Percentiles rank a stretch among this genome's conserved stretches.
These are phyloP conservation scores for Thelephora aurantiotincta DNA, from an alignment of 768 basidiomycete species.

Conservation along the genomic window DNA sequence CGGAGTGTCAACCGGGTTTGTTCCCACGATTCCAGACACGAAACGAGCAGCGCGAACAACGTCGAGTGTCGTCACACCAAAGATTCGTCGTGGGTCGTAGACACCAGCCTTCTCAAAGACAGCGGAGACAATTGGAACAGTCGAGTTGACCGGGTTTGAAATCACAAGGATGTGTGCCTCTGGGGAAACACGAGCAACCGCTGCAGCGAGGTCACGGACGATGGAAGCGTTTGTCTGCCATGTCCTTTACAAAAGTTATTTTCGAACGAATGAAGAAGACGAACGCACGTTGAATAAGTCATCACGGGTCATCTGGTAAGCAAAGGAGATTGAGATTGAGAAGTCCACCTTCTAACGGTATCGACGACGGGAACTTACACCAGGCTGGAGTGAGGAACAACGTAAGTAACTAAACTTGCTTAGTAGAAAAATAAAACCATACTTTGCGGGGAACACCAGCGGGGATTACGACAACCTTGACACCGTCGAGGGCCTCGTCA, in stretches of 20 bases:
- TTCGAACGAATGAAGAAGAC: neutral
- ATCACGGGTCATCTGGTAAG: conserved; percentile 80
- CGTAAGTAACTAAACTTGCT: conserved; percentile 13
- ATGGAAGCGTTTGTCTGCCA: conserved; percentile 90
- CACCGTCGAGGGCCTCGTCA: conserved; percentile 79
- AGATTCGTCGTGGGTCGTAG: conserved; percentile 79
- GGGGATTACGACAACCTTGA: conserved; percentile 90
- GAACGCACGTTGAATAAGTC: conserved; percentile 83
- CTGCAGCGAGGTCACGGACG: conserved; percentile 87
- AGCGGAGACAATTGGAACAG: conserved; percentile 92
- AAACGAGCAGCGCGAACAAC: conserved; percentile 94
- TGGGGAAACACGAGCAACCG: conserved; percentile 75
- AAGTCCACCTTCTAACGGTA: conserved; percentile 3
- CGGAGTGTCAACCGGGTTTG: conserved; percentile 47
- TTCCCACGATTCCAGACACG: conserved; percentile 54
- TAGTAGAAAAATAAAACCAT: conserved; percentile 10
- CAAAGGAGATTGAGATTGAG: conserved; percentile 14
- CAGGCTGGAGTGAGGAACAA: conserved; percentile 41
- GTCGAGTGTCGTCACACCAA: conserved; percentile 97
- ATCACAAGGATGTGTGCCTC: conserved; percentile 93
- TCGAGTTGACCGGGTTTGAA: conserved; percentile 97
- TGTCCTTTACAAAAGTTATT: too few species aligned
- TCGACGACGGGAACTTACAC: conserved; percentile 40
- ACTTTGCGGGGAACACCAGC: conserved; percentile 99
- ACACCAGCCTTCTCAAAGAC: conserved; percentile 86